Evolutionary conservation across 768 basidiomycete species (phyloP), one percentile per base, ranked within the genome.

Genomic region (Rhodosporidiobolus sp.): DNA sequence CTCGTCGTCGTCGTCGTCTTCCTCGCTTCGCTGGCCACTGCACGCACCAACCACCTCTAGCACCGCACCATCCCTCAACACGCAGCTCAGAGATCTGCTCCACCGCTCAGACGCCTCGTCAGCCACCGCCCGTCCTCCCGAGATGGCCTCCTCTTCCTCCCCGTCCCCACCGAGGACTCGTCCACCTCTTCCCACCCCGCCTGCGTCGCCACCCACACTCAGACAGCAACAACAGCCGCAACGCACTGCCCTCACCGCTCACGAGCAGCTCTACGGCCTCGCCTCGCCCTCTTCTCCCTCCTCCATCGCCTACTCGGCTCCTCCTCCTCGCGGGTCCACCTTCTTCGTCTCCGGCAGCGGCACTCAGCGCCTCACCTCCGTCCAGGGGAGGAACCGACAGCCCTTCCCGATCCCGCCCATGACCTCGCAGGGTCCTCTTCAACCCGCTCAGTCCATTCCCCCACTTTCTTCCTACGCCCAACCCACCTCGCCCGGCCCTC

Each of bases 301-400:
- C 17, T 30, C 3, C 30, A 52, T 66, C 49, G 35, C 48, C 1
- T 66, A 50, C 35, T 8, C 26, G 2, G 8, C 46, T 4, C 56
- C 57, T 7, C 32, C 65, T 7, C 32, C 49, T 1, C 65, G 65
- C 32, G 65, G 56, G 8, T 50, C 48, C 26, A 59, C 65, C 49
- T 66, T 66, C 49, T 59, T 66, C 65, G 56, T 50, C 35, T n/a
- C n/a, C n/a, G 26, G 65, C 16, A 45, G n/a, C 43, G 54, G 54
- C 22, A 48, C 63, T 0, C 20, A 24, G n/a, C 54, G 45, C 6
- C 54, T 46, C 20, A 24, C 28, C 32, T 12, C 38, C 26, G 16
- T 7, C 43, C 24, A 4, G 16, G 63, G 5, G 45, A 34, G 1
- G 10, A 35, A 4, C 54, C n/a, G 38, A 7, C 38, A 7, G 1